Conservation (phyloP, 345 rosid genomes). For the Litchi chinensis region DNA sequence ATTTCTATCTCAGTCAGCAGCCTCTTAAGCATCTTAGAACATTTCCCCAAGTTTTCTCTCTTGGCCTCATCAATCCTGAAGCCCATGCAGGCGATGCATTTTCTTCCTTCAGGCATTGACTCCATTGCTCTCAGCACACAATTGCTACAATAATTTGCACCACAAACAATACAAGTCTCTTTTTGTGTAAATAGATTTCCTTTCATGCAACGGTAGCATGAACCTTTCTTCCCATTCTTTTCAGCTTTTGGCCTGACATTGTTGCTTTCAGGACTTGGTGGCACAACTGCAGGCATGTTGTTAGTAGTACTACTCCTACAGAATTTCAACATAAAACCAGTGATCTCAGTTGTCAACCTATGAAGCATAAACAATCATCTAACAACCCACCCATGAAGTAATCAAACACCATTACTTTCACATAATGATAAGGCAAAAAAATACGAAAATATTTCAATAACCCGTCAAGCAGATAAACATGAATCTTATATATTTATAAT, state of each 20-base stretch:
- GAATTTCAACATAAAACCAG: conserved; percentile 2
- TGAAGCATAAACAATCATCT: background rate
- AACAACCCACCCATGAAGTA: conserved; percentile 5
- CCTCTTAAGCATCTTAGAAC: conserved; percentile 62
- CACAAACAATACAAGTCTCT: conserved; percentile 84
- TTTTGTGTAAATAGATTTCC: conserved; percentile 68
- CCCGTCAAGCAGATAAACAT: background rate
- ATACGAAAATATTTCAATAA: conserved; percentile 13
- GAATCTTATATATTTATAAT: background rate
- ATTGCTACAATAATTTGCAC: conserved; percentile 67
- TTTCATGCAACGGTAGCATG: conserved; percentile 74
- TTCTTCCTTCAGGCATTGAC: conserved; percentile 91
- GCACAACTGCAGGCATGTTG: conserved; percentile 47
- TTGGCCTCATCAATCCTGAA: conserved; percentile 60
- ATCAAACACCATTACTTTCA: background rate
- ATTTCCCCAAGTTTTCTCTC: conserved; percentile 58
- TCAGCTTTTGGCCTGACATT: conserved; percentile 40
- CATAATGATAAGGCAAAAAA: conserved; percentile 12
- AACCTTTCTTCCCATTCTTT: conserved; percentile 68
- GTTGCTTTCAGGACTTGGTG: conserved; percentile 35
- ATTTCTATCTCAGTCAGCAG: conserved; percentile 52
- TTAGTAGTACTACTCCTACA: background rate
- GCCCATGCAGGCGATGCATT: conserved; percentile 75
- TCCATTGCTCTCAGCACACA: conserved; percentile 87
- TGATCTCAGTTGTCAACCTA: background rate